A percentile compares a stretch with the other conserved stretches of the same genome.
These are phyloP conservation scores for Larix kaempferi DNA, from an alignment of 75 land plant species.

Conservation along the genomic window DNA sequence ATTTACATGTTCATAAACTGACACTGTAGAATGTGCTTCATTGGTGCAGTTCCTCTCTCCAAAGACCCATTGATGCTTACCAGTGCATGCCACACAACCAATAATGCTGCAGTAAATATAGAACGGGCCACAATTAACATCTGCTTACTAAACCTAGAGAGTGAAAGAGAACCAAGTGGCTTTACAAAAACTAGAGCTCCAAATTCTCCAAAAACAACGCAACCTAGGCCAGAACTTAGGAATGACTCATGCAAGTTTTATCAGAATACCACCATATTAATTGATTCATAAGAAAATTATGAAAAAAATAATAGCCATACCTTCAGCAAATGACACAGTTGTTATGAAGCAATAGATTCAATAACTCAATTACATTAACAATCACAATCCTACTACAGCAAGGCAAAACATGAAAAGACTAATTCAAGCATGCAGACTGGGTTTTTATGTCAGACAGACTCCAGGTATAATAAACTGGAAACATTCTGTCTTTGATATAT, in stretches of 20 bases:
- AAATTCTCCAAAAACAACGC: neutral
- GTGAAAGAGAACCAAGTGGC: neutral
- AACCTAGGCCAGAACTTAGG: neutral
- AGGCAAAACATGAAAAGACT: neutral
- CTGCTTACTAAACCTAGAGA: neutral
- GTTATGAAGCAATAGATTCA: neutral
- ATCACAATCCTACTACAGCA: neutral
- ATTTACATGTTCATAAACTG: slow-evolving; percentile 4
- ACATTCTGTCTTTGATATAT: neutral
- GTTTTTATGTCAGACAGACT: neutral
- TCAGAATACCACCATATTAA: neutral
- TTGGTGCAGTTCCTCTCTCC: neutral
- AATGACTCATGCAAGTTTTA: neutral
- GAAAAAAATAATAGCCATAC: neutral
- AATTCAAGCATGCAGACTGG: too few relatives aligned
- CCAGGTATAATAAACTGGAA: neutral
- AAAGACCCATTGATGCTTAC: slow-evolving; percentile 51
- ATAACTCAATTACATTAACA: neutral
- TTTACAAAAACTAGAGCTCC: neutral
- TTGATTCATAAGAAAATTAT: too few relatives aligned
- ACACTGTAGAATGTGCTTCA: neutral
- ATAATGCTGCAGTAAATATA: slow-evolving; percentile 41
- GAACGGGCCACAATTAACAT: neutral
- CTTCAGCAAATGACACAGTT: neutral
- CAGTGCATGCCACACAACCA: slow-evolving; percentile 57